A percentile compares a stretch with the other conserved stretches of the same genome.
Conservation (phyloP, 2,329 filamentous ascomycete genomes). For the Fusarium annulatum region DNA sequence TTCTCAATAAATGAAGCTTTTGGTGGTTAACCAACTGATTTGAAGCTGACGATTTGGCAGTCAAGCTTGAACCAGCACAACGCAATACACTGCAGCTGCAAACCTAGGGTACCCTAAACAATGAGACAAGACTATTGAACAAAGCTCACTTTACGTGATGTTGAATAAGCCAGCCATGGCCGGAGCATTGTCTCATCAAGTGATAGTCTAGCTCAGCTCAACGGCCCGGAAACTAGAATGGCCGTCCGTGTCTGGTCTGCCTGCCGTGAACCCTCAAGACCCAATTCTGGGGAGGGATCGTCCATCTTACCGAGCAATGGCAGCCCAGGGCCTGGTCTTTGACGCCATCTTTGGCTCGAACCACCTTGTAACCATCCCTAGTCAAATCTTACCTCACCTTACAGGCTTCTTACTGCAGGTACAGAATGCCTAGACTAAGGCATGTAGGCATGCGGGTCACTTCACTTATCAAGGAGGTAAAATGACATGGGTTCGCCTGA, state of each 20-base stretch:
- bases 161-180: slow-evolving; percentile 11
- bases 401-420: slow-evolving; percentile 26
- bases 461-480: slow-evolving; percentile 11
- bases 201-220: slow-evolving; percentile 13
- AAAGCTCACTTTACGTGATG: neutral
- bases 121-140: neutral
- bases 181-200: slow-evolving; percentile 20
- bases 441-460: slow-evolving; percentile 15
- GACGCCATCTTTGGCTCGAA: slow-evolving; percentile 39
- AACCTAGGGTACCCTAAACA: slow-evolving; percentile 10
- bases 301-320: slow-evolving; percentile 30
- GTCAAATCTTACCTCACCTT: slow-evolving; percentile 22
- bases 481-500: slow-evolving; percentile 8
- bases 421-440: slow-evolving; percentile 10
- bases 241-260: neutral
- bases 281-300: slow-evolving; percentile 38
- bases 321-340: slow-evolving; percentile 23
- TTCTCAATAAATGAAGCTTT: neutral
- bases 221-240: slow-evolving; percentile 36
- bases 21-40: neutral
- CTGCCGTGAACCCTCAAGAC: neutral
- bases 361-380: slow-evolving; percentile 38
- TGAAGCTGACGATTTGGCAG: neutral
- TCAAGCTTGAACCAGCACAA: neutral
- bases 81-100: neutral